Conservation (phyloP, 345 rosid genomes). For the Cardamine resedifolia region DNA sequence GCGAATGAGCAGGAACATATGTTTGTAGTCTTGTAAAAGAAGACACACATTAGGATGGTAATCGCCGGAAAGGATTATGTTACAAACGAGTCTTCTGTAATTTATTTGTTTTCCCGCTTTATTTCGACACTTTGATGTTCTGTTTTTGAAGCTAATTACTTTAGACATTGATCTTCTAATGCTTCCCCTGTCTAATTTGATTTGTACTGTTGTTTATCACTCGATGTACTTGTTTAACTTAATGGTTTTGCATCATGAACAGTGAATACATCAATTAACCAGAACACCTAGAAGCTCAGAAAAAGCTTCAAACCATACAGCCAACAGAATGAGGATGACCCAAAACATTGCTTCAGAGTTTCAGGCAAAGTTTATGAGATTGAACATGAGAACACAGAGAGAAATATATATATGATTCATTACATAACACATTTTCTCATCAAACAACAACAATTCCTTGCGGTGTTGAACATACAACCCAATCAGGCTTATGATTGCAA, state of each 20-base stretch:
- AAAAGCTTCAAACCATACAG: background rate
- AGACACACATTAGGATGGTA: background rate
- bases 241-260: background rate
- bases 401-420: conserved; percentile 12
- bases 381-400: background rate
- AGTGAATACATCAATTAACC: background rate
- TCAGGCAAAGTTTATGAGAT: conserved; percentile 5
- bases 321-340: conserved; percentile 13
- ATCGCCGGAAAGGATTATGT: background rate
- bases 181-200: background rate
- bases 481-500: background rate
- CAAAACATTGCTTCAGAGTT: conserved; percentile 1
- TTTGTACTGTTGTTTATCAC: background rate
- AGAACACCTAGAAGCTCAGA: background rate
- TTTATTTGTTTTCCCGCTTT: background rate
- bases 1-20: conserved; percentile 22
- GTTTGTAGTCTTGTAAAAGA: conserved; percentile 16
- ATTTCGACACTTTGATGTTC: background rate
- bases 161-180: background rate
- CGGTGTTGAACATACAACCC: background rate
- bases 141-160: conserved; percentile 9
- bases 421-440: conserved; percentile 24
- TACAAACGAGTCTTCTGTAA: conserved; percentile 26
- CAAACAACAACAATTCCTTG: conserved; percentile 5
- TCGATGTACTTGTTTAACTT: background rate